A percentile compares a stretch with the other conserved stretches of the same genome.
Evolutionary conservation across 2,329 filamentous ascomycete species (phyloP).

Genomic region (Penicillium sp.): DNA sequence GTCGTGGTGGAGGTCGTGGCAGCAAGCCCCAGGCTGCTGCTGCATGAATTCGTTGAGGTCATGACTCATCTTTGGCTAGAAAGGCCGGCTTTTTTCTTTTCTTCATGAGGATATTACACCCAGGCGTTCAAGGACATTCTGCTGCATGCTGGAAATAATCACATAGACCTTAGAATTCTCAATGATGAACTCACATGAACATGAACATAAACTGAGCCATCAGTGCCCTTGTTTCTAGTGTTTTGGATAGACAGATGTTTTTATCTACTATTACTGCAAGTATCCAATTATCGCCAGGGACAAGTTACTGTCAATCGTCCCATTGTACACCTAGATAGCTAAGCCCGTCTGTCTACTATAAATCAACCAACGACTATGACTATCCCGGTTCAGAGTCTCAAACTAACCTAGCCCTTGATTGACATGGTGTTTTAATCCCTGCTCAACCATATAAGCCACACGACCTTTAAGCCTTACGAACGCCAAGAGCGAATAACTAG

Average conservation of each 20-base stretch:
- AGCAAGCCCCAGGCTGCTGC: conserved; percentile 6
- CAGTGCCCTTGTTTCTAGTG: too few relatives aligned
- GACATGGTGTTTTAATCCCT: neutral
- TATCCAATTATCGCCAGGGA: too few relatives aligned
- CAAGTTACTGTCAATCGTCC: too few relatives aligned
- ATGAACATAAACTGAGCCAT: neutral
- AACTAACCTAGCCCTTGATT: too few relatives aligned
- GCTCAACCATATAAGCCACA: neutral
- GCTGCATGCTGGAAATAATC: conserved; percentile 1
- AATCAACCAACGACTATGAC: too few relatives aligned
- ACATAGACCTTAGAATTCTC: conserved; percentile 8
- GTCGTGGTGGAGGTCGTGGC: conserved; percentile 21
- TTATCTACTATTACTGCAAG: too few relatives aligned
- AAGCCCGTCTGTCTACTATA: too few relatives aligned
- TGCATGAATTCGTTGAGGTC: conserved; percentile 4
- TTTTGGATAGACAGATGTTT: too few relatives aligned
- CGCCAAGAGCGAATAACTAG: neutral
- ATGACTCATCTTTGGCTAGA: neutral
- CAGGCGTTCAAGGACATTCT: neutral
- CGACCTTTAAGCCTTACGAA: neutral
- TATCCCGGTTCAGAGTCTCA: too few relatives aligned
- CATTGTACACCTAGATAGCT: too few relatives aligned
- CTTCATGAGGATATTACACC: conserved; percentile 3
- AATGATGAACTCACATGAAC: conserved; percentile 11
- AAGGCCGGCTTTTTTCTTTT: neutral